These are phyloP conservation scores for Botrytis sinoallii DNA, from an alignment of 2,329 filamentous ascomycete species.

Conservation along the genomic window DNA sequence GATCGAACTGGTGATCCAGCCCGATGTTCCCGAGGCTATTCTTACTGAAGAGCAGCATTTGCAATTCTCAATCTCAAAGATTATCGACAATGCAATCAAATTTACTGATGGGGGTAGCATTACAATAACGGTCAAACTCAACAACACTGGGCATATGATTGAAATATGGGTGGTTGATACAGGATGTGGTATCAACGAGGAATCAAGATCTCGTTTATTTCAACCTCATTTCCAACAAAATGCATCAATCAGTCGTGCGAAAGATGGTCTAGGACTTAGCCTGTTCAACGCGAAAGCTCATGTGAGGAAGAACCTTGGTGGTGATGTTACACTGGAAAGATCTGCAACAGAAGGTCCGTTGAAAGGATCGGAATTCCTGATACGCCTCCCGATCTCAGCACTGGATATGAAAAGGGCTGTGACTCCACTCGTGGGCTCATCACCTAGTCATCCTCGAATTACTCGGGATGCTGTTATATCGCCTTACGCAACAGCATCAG, in stretches of 20 bases:
- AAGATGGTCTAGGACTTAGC: slow-evolving; percentile 66
- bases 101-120: slow-evolving; percentile 66
- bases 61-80: slow-evolving; percentile 41
- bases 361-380: slow-evolving; percentile 66
- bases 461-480: slow-evolving; percentile 18
- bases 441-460: slow-evolving; percentile 10
- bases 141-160: slow-evolving; percentile 50
- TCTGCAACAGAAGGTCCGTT: slow-evolving; percentile 59
- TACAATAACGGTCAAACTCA: slow-evolving; percentile 55
- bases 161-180: slow-evolving; percentile 63
- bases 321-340: slow-evolving; percentile 61
- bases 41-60: slow-evolving; percentile 49
- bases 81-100: slow-evolving; percentile 64
- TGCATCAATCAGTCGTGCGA: slow-evolving; percentile 62
- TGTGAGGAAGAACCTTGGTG: slow-evolving; percentile 61
- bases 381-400: slow-evolving; percentile 52
- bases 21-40: slow-evolving; percentile 50
- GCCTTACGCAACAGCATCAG: slow-evolving; percentile 9
- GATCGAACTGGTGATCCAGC: slow-evolving; percentile 42
- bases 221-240: slow-evolving; percentile 69
- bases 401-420: slow-evolving; percentile 23
- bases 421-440: slow-evolving; percentile 20
- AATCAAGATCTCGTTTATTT: slow-evolving; percentile 65
- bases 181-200: slow-evolving; percentile 64
- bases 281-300: slow-evolving; percentile 70